phyloP scores from a whole-genome alignment of 331 rosid species.

The Rosa hybrid region DNA sequence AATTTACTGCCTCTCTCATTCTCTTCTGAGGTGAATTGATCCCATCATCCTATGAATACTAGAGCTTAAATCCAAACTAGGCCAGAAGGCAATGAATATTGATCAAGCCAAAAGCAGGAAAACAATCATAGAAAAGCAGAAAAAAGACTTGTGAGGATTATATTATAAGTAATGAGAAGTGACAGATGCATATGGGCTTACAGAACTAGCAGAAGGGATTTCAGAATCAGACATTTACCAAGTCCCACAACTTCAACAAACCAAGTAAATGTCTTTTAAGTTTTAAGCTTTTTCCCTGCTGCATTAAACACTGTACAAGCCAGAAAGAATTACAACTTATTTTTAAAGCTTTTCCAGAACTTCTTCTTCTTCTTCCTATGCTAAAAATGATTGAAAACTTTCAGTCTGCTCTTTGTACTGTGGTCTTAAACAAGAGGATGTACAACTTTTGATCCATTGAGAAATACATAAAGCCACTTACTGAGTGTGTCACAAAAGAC shows the following conservation, averaged over 20 bases:
- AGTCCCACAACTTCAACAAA: neutral
- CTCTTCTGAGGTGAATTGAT: neutral
- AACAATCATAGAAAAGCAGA: neutral
- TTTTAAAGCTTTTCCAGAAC: conserved; percentile 20
- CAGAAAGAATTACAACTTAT: conserved; percentile 11
- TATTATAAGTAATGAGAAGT: conserved; percentile 2
- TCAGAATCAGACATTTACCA: conserved; percentile 5
- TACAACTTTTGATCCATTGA: conserved; percentile 82
- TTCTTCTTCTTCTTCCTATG: conserved; percentile 24
- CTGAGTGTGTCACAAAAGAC: conserved; percentile 95
- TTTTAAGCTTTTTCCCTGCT: neutral
- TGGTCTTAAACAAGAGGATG: conserved; percentile 80
- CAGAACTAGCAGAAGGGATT: neutral
- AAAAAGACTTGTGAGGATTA: neutral
- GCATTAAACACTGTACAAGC: conserved; percentile 14
- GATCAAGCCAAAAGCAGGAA: neutral
- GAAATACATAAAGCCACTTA: conserved; percentile 90
- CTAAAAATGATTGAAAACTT: conserved; percentile 21
- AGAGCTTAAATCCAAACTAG: neutral
- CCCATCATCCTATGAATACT: conserved; percentile 6
- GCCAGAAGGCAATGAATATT: neutral
- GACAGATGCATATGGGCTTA: conserved; percentile 2
- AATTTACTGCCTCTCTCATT: neutral
- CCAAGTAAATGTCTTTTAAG: neutral
- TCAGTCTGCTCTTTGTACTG: conserved; percentile 82